Evolutionary conservation across 1,284 basidiomycete species (phyloP).

Genomic region (Cryptococcus sp.): DNA sequence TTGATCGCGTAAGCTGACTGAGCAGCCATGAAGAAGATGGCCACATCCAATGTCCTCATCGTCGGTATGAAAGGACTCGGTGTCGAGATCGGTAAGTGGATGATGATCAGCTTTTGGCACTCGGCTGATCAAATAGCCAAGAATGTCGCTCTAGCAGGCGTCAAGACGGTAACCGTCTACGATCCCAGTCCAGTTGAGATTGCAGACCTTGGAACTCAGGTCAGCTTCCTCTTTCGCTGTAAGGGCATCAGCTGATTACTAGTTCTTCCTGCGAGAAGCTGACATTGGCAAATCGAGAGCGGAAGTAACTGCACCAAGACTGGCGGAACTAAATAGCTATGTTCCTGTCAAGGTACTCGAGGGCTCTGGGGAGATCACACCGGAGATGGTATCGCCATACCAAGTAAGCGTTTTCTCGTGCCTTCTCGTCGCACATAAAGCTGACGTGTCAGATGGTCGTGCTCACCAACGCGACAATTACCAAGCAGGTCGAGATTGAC

Average conservation of each 20-base stretch:
- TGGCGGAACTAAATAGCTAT: constrained; percentile 94
- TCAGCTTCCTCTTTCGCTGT: constrained; percentile 26
- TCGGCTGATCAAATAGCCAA: constrained; percentile 64
- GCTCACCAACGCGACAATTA: constrained; percentile 69
- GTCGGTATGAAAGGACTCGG: constrained; percentile 91
- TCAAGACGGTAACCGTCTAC: constrained; percentile 95
- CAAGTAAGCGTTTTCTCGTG: constrained; percentile 64
- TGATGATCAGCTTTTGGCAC: neutral
- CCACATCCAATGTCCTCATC: constrained; percentile 89
- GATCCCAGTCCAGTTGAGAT: constrained; percentile 85
- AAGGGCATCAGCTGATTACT: constrained; percentile 1
- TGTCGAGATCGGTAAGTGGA: constrained; percentile 79
- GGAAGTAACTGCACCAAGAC: constrained; percentile 76
- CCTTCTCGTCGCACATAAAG: neutral
- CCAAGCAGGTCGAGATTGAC: constrained; percentile 90
- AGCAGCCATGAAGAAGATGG: constrained; percentile 98
- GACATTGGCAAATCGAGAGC: constrained; percentile 88
- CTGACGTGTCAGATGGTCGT: constrained; percentile 67
- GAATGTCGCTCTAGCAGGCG: constrained; percentile 91
- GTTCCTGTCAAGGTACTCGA: constrained; percentile 83
- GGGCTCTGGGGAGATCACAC: constrained; percentile 67
- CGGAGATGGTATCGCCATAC: constrained; percentile 77
- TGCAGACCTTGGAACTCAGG: constrained; percentile 90
- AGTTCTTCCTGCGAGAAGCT: constrained; percentile 90
- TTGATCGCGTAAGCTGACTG: constrained; percentile 58